Conservation (phyloP, 345 rosid genomes). For the Luvunga scandens region DNA sequence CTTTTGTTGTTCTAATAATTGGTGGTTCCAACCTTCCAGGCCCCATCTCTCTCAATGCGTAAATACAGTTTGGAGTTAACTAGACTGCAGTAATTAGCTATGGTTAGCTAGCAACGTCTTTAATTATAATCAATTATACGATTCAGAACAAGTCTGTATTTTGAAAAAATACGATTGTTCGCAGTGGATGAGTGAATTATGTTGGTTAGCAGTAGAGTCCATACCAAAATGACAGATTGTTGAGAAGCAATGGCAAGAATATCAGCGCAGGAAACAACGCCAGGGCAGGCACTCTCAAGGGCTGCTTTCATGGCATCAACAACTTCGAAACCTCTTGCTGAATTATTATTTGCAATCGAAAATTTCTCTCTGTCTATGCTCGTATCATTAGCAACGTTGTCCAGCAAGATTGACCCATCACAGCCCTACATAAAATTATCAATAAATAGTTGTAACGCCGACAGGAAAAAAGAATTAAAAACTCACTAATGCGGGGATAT, state of each 20-base stretch:
- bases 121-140: neutral
- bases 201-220: neutral
- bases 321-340: constrained; percentile 49
- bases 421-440: constrained; percentile 41
- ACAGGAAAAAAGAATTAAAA: neutral
- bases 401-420: constrained; percentile 54
- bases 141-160: neutral
- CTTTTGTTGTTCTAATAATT: neutral
- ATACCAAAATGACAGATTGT: constrained; percentile 27
- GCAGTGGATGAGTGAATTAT: too few relatives aligned
- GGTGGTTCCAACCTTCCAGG: too few relatives aligned
- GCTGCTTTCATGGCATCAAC: constrained; percentile 51
- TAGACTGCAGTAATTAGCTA: too few relatives aligned
- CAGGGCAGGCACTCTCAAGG: constrained; percentile 45
- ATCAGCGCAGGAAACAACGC: constrained; percentile 56
- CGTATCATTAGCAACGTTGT: constrained; percentile 25
- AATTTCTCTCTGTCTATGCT: constrained; percentile 47
- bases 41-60: too few relatives aligned
- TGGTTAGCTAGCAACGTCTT: neutral
- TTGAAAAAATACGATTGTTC: fast-evolving
- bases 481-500: neutral
- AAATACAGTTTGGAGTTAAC: too few relatives aligned
- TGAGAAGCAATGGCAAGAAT: constrained; percentile 28
- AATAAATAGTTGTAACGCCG: neutral
- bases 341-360: constrained; percentile 48